A percentile compares a stretch with the other conserved stretches of the same genome.
Conservation (phyloP, 2,329 filamentous ascomycete species). For the Canariomyces notabilis region DNA sequence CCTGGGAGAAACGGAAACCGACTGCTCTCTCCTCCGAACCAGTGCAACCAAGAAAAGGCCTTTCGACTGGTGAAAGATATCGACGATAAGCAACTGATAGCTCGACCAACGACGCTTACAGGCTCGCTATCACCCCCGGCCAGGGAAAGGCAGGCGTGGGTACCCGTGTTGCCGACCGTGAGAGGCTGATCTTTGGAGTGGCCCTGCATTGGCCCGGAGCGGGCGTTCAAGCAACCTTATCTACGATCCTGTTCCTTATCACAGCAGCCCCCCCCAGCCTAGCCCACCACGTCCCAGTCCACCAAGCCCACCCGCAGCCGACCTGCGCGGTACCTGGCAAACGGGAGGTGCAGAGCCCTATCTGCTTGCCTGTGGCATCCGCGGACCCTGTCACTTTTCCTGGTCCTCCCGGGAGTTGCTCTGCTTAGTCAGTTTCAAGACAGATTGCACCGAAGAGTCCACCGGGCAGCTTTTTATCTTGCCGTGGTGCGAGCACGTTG, state of each 20-base stretch:
- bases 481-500: slow-evolving; percentile 5
- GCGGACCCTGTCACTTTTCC: slow-evolving; percentile 16
- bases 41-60: slow-evolving; percentile 2
- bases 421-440: slow-evolving; percentile 9
- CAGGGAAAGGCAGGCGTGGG: not conserved
- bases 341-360: slow-evolving; percentile 1
- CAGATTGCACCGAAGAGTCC: not conserved
- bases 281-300: too few relatives aligned
- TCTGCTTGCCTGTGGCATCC: slow-evolving; percentile 7
- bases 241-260: slow-evolving; percentile 12
- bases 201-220: slow-evolving; percentile 1
- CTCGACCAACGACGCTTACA: not conserved
- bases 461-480: not conserved
- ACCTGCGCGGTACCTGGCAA: slow-evolving; percentile 5
- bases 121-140: not conserved
- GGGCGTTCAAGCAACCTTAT: slow-evolving; percentile 3
- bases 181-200: slow-evolving; percentile 2
- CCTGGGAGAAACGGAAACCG: not conserved
- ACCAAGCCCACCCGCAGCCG: too few relatives aligned
- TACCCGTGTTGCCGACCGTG: not conserved
- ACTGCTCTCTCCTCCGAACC: not conserved
- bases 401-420: slow-evolving; percentile 1
- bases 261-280: too few relatives aligned
- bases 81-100: slow-evolving; percentile 13
- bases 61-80: slow-evolving; percentile 6